phyloP scores from a whole-genome alignment of 2,329 filamentous ascomycete genomes.

The Sarocladium kiliense region DNA sequence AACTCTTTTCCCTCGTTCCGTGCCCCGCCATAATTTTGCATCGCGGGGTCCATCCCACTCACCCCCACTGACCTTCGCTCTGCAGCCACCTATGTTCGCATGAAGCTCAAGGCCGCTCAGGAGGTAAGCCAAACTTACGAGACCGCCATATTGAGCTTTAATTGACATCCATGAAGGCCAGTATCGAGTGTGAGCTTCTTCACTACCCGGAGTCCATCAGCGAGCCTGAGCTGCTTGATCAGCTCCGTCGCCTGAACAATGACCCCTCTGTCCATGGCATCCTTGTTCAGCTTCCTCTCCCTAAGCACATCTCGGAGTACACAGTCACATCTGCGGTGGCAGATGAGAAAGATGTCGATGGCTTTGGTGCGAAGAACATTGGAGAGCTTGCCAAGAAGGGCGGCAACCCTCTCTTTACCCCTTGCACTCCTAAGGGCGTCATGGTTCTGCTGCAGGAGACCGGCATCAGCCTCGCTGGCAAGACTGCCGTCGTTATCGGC shows the following conservation, averaged over 20 bases:
- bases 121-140: slow-evolving; percentile 55
- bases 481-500: slow-evolving; percentile 90
- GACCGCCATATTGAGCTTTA: slow-evolving; percentile 9
- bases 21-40: slow-evolving; percentile 14
- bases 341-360: slow-evolving; percentile 96
- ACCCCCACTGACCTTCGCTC: slow-evolving; percentile 22
- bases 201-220: slow-evolving; percentile 77
- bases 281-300: slow-evolving; percentile 87
- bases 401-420: slow-evolving; percentile 81
- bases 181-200: slow-evolving; percentile 81
- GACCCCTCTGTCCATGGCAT: slow-evolving; percentile 84
- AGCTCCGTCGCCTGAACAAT: slow-evolving; percentile 79
- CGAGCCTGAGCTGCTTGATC: slow-evolving; percentile 79
- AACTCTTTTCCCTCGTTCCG: slow-evolving; percentile 15
- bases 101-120: slow-evolving; percentile 96
- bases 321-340: slow-evolving; percentile 83
- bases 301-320: slow-evolving; percentile 86
- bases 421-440: slow-evolving; percentile 95
- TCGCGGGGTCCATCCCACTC: slow-evolving; percentile 10
- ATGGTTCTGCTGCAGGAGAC: slow-evolving; percentile 86
- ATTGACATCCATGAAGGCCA: slow-evolving; percentile 65
- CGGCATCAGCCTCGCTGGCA: slow-evolving; percentile 78
- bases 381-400: slow-evolving; percentile 95
- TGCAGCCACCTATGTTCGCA: slow-evolving; percentile 92
- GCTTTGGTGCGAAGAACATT: slow-evolving; percentile 90